phyloP scores from a whole-genome alignment of 306 rosid species.

The Cucumis sativus region DNA sequence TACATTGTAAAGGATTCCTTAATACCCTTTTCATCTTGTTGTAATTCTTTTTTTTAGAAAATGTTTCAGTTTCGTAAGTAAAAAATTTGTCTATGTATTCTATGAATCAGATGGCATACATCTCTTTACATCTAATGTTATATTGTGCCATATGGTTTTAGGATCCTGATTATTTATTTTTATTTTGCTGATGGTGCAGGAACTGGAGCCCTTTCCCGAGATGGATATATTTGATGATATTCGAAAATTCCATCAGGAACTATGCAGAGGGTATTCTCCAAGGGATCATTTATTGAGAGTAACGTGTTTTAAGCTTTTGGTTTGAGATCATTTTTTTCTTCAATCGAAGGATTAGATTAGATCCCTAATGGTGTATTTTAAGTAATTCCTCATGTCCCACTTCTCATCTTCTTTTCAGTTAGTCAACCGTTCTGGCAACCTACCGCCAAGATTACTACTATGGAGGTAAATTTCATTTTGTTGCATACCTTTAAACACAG shows the following conservation, averaged over 20 bases:
- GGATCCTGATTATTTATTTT: background rate
- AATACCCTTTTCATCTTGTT: background rate
- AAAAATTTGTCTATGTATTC: background rate
- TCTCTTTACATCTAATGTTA: background rate
- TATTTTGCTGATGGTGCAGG: slow-evolving; percentile 23
- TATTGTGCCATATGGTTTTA: background rate
- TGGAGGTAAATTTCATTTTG: slow-evolving; percentile 40
- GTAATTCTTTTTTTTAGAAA: background rate
- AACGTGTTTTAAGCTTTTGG: slow-evolving; percentile 1
- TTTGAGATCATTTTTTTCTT: background rate
- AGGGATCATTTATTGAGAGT: slow-evolving; percentile 70
- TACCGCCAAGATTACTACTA: slow-evolving; percentile 71
- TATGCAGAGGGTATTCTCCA: slow-evolving; percentile 57
- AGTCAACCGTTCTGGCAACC: slow-evolving; percentile 51
- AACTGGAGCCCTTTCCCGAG: slow-evolving; percentile 80
- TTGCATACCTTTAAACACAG: background rate
- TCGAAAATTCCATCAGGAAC: slow-evolving; percentile 55
- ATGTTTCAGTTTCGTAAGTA: background rate
- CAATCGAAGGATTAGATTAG: background rate
- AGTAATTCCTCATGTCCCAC: background rate
- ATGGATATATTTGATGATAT: slow-evolving; percentile 46
- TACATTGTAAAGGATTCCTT: background rate
- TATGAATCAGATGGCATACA: background rate
- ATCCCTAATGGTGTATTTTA: background rate
- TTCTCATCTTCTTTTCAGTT: slow-evolving; percentile 37